Base-by-base conservation (phyloP, 768 basidiomycete genomes). In the Suillus decipiens region DNA sequence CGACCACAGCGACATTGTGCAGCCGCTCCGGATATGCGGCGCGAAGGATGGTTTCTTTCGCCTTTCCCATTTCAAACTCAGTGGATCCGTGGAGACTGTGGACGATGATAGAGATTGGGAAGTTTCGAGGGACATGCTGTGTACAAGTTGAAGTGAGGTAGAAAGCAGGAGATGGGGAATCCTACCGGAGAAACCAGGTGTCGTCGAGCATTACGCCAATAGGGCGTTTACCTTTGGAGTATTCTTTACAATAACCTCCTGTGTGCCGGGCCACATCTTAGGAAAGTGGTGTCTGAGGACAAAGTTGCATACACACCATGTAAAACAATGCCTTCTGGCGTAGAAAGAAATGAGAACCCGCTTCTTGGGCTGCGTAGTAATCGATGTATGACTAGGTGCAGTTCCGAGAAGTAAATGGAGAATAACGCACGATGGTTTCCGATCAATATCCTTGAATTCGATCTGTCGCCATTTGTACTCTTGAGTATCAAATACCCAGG, bases 161-260 rank as follows among this genome's bases (percentile, higher is more conserved):
- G 48, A 12, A 7, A 28, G 22, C 10, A 37, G 42, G 14, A 43
- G 2, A 28, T 22, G 42, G 24, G 8, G 41, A 55, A 14, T 74
- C 82, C 2, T 61, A 92, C 89, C 85, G 84, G 7, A 97, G 80
- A 59, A 95, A 80, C 95, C 94, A 97, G 0, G 91, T 93, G 70
- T 97, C 94, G 19, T 94, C 92, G 7, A 96, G 80, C 78, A 92
- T 93, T n/a, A 94, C 80, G 1, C 95, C 95, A 14, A 93, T 78
- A 0, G 91, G 88, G 1, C 91, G 86, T 70, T 93, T 93, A 2
- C 93, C 93, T 71, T 95, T 95, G 24, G 76, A 70, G 68, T 95
- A 96, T 75, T 93, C 90, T 73, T 97, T 96, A 71, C 89, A 93
- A 72, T 96, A 96, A 0, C 95, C 95, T 12, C 93, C 90, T 92